These are phyloP conservation scores for Moricandia arvensis DNA, from an alignment of 345 rosid species.

Conservation along the genomic window DNA sequence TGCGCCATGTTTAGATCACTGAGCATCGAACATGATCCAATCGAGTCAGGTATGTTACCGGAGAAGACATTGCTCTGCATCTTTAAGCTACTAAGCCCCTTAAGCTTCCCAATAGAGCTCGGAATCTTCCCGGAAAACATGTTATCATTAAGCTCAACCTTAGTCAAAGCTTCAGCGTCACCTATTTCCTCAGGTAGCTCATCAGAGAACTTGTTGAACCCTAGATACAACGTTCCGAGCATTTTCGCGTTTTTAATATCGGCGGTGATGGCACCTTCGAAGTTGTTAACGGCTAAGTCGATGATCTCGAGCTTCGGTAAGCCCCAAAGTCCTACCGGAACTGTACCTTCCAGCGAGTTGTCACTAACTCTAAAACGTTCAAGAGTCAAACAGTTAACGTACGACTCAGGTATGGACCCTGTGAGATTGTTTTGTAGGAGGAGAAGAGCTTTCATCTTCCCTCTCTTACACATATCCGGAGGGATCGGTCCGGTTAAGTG, in stretches of 20 bases:
- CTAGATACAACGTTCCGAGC: conserved; percentile 47
- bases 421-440: conserved; percentile 74
- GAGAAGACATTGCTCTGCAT: conserved; percentile 61
- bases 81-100: conserved; percentile 50
- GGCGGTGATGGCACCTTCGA: conserved; percentile 59
- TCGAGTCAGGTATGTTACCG: conserved; percentile 58
- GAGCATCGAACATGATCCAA: conserved; percentile 61
- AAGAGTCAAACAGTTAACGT: conserved; percentile 57
- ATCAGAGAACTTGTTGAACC: conserved; percentile 62
- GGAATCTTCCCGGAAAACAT: conserved; percentile 66
- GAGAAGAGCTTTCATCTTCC: conserved; percentile 63
- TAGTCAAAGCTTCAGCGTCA: conserved; percentile 40
- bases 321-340: conserved; percentile 86
- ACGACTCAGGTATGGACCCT: conserved; percentile 69
- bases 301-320: conserved; percentile 60
- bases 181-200: conserved; percentile 72
- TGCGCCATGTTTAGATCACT: conserved; percentile 64
- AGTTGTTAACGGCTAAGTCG: conserved; percentile 54
- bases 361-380: conserved; percentile 68
- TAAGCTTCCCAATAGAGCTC: conserved; percentile 50
- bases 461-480: conserved; percentile 80
- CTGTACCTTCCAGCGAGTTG: conserved; percentile 63
- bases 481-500: conserved; percentile 69
- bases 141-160: conserved; percentile 58
- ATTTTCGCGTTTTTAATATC: conserved; percentile 57